Evolutionary conservation across 345 rosid genomes (phyloP), one percentile per base, ranked within the genome.

Genomic region (Linum lewisii): DNA sequence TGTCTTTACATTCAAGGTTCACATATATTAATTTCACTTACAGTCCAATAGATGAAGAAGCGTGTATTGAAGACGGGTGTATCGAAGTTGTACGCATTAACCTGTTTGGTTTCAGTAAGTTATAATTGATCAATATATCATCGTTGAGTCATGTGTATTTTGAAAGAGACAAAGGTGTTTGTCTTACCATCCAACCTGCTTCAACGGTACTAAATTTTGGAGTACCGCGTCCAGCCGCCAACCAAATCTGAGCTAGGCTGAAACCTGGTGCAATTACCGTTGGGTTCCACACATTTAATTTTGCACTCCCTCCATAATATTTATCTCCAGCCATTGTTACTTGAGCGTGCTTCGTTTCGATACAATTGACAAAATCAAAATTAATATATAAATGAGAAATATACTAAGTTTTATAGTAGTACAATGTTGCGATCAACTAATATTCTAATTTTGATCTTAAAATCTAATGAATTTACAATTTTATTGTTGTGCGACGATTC

Each of bases 221-320:
- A 19, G 32, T 26, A 26, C 32, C 32, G 32, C 32, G 32, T 6
- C 74, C 67, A 1, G 58, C 16, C 7, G 49, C 0, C 51, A 68
- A 21, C 73, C 66, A 68, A 2, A 72, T 21, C 56, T 66, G 72
- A 55, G 76, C 44, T 2, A 19, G 1, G 60, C 65, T 66, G 16
- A 45, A 18, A 52, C 72, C 74, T 4, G 5, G 20, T 1, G 11
- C 14, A 9, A 45, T 14, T 20, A 57, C 24, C 47, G 15, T 5
- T 24, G 80, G 76, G 9, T 57, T 57, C 77, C 77, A 76, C 21
- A 69, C 22, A 24, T 66, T 72, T 3, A 72, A 3, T 4, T 16
- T 0, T 51, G 67, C 74, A 5, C 4, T 47, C 51, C 62, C 74
- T 63, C 77, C 80, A 36, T 8, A 63, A 52, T 44, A 66, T 2